Conservation (phyloP, 2,329 filamentous ascomycete genomes). For the Penicillium brasilianum region DNA sequence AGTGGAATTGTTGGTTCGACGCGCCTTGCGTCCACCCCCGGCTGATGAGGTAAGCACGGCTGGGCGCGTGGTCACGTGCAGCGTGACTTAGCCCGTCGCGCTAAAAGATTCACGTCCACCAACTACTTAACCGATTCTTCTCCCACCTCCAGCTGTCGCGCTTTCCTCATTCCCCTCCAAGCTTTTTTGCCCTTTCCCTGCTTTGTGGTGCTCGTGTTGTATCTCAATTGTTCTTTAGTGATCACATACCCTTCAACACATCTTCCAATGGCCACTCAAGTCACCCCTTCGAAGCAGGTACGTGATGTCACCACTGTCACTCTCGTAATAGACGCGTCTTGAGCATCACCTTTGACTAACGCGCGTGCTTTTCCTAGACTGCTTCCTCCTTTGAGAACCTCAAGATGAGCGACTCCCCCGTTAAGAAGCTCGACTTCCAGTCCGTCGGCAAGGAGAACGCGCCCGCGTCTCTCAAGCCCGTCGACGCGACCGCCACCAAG, state of each 20-base stretch:
- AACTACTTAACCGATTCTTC: constrained; percentile 41
- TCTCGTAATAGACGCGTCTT: constrained; percentile 39
- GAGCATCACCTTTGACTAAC: constrained; percentile 42
- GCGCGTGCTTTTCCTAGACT: constrained; percentile 63
- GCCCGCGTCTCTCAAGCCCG: constrained; percentile 56
- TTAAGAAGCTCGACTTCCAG: constrained; percentile 86
- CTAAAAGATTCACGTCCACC: constrained; percentile 42
- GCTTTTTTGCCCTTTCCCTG: constrained; percentile 22
- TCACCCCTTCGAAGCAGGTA: constrained; percentile 77
- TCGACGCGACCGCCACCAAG: constrained; percentile 63
- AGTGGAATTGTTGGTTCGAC: constrained; percentile 11
- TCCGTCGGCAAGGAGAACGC: constrained; percentile 81
- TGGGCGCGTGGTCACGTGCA: constrained; percentile 44
- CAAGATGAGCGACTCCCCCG: constrained; percentile 85
- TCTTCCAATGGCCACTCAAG: constrained; percentile 72
- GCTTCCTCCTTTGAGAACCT: constrained; percentile 84
- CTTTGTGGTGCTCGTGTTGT: constrained; percentile 30
- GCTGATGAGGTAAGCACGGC: constrained; percentile 20
- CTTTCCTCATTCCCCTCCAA: constrained; percentile 34
- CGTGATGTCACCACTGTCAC: constrained; percentile 48
- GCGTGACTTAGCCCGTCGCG: constrained; percentile 47
- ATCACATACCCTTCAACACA: constrained; percentile 36
- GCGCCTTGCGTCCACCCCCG: constrained; percentile 23
- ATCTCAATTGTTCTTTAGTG: constrained; percentile 22
- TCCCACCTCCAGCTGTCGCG: constrained; percentile 32